phyloP scores from a whole-genome alignment of 805 yeast species.

The Vanderwaltozyma yarrowii region DNA sequence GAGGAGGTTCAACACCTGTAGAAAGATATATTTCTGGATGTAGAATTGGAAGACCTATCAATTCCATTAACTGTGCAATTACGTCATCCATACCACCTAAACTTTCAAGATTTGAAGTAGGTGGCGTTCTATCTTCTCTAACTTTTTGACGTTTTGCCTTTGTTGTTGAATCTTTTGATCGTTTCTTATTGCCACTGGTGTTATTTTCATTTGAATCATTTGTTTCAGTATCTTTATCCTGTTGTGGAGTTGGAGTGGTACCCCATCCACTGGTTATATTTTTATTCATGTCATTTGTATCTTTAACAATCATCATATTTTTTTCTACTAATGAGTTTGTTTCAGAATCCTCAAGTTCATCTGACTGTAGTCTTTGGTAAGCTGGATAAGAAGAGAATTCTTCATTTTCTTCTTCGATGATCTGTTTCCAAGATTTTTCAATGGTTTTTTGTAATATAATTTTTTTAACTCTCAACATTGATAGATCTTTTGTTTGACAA shows the following conservation, averaged over 20 bases:
- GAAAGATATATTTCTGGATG: slow-evolving; percentile 87
- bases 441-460: slow-evolving; percentile 52
- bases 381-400: slow-evolving; percentile 33
- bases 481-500: slow-evolving; percentile 55
- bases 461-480: slow-evolving; percentile 60
- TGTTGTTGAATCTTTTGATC: slow-evolving; percentile 36
- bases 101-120: slow-evolving; percentile 54
- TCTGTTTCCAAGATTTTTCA: slow-evolving; percentile 44
- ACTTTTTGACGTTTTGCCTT: slow-evolving; percentile 34
- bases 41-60: slow-evolving; percentile 81
- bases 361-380: slow-evolving; percentile 20
- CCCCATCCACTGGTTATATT: slow-evolving; percentile 68
- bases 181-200: slow-evolving; percentile 32
- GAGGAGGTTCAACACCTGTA: slow-evolving; percentile 90
- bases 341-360: slow-evolving; percentile 29
- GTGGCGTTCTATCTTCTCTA: slow-evolving; percentile 55
- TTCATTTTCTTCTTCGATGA: slow-evolving; percentile 51
- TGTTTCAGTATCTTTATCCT: slow-evolving; percentile 8
- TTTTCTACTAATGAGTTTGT: slow-evolving; percentile 23
- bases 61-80: slow-evolving; percentile 78
- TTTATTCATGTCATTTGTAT: slow-evolving; percentile 63
- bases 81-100: slow-evolving; percentile 86
- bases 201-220: slow-evolving; percentile 1
- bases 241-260: slow-evolving; percentile 7
- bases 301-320: slow-evolving; percentile 54